Evolutionary conservation across 2,329 filamentous ascomycete species (phyloP), one percentile per base, ranked within the genome.

Genomic region (Pseudocercospora fijiensis): DNA sequence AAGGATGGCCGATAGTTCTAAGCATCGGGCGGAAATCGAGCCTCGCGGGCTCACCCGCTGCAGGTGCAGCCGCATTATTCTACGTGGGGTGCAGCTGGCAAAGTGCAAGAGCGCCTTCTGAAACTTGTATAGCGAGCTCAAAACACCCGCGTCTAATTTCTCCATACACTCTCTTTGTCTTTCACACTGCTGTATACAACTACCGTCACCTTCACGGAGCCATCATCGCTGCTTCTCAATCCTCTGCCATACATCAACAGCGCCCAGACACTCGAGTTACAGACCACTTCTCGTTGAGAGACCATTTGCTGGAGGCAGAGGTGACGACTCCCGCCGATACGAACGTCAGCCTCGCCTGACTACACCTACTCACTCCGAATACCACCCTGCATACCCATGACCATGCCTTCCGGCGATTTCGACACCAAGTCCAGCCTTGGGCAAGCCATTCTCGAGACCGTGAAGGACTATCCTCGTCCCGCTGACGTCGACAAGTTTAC

Each of bases 401-500:
- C 33, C 28, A 67, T 67, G 65, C 63, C 65, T 37, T 51, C 66
- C 28, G 62, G 58, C 24, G 49, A 55, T 16, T 65, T 67, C 65
- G 62, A 63, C 30, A 27, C 43, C 51, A 64, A 67, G 26, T 62
- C 59, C 49, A 62, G 45, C 27, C 24, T 62, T 56, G 64, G 58
- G 60, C 63, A 72, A 49, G 71, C 71, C 53, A 72, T 78, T 56
- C 62, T 70, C 43, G 69, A 73, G 45, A 70, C 69, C 20, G 72
- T 75, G 45, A 69, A 72, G 59, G 69, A 73, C 58, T 76, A 72
- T 57, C 72, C 75, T 22, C 73, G 74, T 56, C 74, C 75, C 10
- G 72, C 66, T 27, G 66, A 66, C 13, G 65, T 63, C 45, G 67
- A 68, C 43, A 70, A 72, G 70, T 87, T 85, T 73, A 78, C 82